phyloP scores from a whole-genome alignment of 2,329 filamentous ascomycete species.

The Magnaporthiopsis incrustans region DNA sequence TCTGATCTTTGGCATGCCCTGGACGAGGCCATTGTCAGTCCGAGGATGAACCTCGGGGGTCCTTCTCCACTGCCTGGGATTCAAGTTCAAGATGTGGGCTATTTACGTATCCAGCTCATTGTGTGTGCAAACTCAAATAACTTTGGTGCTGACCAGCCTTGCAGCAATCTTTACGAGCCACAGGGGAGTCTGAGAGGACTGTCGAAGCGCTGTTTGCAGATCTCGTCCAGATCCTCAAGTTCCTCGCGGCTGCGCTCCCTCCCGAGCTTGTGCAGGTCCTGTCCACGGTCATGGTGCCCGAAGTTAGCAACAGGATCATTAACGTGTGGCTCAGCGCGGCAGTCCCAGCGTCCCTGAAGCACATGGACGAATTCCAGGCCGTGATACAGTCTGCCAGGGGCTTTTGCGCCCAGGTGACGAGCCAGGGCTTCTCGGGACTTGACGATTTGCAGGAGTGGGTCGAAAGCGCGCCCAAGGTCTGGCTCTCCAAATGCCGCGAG shows the following conservation, averaged over 20 bases:
- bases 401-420: constrained; percentile 57
- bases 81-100: constrained; percentile 30
- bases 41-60: constrained; percentile 42
- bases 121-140: too few relatives aligned
- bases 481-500: constrained; percentile 79
- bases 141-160: constrained; percentile 6
- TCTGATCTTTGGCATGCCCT: constrained; percentile 54
- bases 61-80: constrained; percentile 29
- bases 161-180: constrained; percentile 35
- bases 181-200: constrained; percentile 33
- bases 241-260: constrained; percentile 45
- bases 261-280: constrained; percentile 49
- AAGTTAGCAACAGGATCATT: constrained; percentile 60
- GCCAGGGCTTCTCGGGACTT: constrained; percentile 53
- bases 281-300: constrained; percentile 61
- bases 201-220: constrained; percentile 46
- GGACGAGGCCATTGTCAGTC: constrained; percentile 51
- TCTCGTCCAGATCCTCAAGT: constrained; percentile 41
- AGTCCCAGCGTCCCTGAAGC: constrained; percentile 66
- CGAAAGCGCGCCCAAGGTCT: constrained; percentile 68
- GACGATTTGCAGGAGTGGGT: constrained; percentile 71
- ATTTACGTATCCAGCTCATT: neutral
- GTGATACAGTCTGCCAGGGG: constrained; percentile 55
- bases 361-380: constrained; percentile 63
- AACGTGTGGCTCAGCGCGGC: constrained; percentile 66